Base-by-base conservation (phyloP, 1,284 basidiomycete species). In the Singerocomus rubriflavus region DNA sequence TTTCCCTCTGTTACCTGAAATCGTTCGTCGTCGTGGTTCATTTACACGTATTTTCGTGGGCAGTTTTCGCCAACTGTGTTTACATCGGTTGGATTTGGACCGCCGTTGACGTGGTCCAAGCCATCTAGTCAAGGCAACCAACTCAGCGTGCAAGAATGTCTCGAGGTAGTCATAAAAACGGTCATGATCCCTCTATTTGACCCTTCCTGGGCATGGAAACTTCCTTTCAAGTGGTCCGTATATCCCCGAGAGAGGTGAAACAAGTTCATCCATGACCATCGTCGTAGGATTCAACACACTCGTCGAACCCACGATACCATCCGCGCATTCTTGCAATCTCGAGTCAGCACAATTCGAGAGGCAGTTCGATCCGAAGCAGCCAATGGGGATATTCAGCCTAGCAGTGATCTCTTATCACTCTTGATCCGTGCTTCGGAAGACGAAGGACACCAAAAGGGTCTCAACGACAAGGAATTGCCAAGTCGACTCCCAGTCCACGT, bases 381-480 rank as follows among this genome's bases (percentile, higher is more conserved):
- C 32, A 44, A 55, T 11, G 57, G 53, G 29, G 53, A 58, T 11
- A 52, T 27, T 14, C 38, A 40, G 13, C 16, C 12, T 2, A 55
- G 59, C 40, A 61, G 58, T 1, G 77, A 80, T 57, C 69, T 71
- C 1, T 79, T 80, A 55, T 76, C 72, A 1, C 67, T 74, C 54
- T 70, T 81, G n/a, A 72, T 81, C 9, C 63, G 5, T 70, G 78
- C 80, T 5, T 80, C 75, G 77, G 51, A 46, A 30, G 68, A 71
- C 12, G 72, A 76, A 49, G 68, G 59, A 7, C 63, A 62, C 9
- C 81, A 81, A 55, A 63, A 67, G 26, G 61, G 67, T 38, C 59
- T 82, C 27, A 68, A 69, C 48, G 74, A 80, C 46, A 52, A 71
- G 6, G 81, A 82, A 60, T 51, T 82, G 56, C 80, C 79, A 48